phyloP scores from a whole-genome alignment of 805 yeast genomes.

The Starmerella floricola region DNA sequence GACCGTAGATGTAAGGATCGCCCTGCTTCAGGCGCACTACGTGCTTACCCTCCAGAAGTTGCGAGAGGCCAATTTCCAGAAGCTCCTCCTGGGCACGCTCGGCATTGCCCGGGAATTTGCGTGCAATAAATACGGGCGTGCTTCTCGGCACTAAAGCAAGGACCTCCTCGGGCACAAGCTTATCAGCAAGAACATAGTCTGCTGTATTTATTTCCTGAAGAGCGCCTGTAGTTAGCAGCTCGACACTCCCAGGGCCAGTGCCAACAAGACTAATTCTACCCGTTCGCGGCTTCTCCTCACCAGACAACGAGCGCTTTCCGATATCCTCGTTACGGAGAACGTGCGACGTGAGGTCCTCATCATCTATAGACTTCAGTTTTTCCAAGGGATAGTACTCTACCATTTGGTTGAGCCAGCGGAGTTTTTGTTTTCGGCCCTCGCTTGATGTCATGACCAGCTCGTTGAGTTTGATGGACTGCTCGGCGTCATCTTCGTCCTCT shows the following conservation, averaged over 20 bases:
- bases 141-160: constrained; percentile 65
- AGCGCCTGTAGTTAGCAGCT: constrained; percentile 76
- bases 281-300: constrained; percentile 11
- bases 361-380: constrained; percentile 46
- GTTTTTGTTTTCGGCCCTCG: constrained; percentile 32
- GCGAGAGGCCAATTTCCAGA: constrained; percentile 55
- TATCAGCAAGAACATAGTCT: constrained; percentile 78
- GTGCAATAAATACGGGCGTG: constrained; percentile 72
- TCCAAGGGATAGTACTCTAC: constrained; percentile 80
- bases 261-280: constrained; percentile 64
- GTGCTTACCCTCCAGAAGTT: constrained; percentile 50
- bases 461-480: constrained; percentile 49
- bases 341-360: constrained; percentile 42
- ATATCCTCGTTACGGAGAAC: background rate
- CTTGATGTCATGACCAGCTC: constrained; percentile 39
- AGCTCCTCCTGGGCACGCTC: constrained; percentile 85
- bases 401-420: constrained; percentile 78
- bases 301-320: background rate
- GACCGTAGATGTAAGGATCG: constrained; percentile 90
- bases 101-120: constrained; percentile 94
- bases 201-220: constrained; percentile 67
- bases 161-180: constrained; percentile 81
- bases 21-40: constrained; percentile 92
- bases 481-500: constrained; percentile 49
- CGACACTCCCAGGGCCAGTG: constrained; percentile 83